Base-by-base conservation (phyloP, 78 protist species). In the Dictyostelium intermedium region DNA sequence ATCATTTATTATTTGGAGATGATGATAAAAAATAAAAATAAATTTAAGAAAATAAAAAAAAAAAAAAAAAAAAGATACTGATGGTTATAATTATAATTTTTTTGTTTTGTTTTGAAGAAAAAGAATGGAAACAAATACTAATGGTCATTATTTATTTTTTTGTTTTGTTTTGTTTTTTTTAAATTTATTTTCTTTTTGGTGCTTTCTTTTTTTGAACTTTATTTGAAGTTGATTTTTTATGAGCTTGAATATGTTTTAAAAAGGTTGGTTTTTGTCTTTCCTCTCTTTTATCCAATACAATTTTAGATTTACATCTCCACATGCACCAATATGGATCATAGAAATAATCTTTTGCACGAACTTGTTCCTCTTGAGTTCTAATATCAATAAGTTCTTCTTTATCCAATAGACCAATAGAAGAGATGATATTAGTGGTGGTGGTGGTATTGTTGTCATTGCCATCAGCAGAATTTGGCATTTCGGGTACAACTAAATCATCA, bases 301-400 rank as follows among this genome's bases (percentile, higher is more conserved):
- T 63, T 60, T 83, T 66, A n/a, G 95, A 91, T 66, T 91, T 91
- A 63, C 87, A 84, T 41, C 95, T 35, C 95, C 95, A 91, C 95
- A 84, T 91, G 34, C 95, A 91, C 95, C 95, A 91, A 25, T 82
- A 61, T 60, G 95, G 95, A 66, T 91, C 95, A 78, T 61, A 91
- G 61, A 70, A 69, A 83, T 82, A 82, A 18, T 91, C 95, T 25
- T 83, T 37, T 1, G n/a, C 30, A 32, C 95, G 72, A 32, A 61
- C 72, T n/a, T 25, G 13, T 47, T 91, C 95, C 34, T 91, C 95
- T 9, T 73, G 61, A 18, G 45, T 30, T 60, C 95, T 53, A 10
- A 91, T 18, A 7, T 72, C 30, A 20, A 61, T 60, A 13, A 83
- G 83, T 47, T 83, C 91, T 43, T 91, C 95, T 25, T 76, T 77